These are phyloP conservation scores for Raddia guianensis DNA, from an alignment of 176 grass and related monocot genomes.

Conservation along the genomic window DNA sequence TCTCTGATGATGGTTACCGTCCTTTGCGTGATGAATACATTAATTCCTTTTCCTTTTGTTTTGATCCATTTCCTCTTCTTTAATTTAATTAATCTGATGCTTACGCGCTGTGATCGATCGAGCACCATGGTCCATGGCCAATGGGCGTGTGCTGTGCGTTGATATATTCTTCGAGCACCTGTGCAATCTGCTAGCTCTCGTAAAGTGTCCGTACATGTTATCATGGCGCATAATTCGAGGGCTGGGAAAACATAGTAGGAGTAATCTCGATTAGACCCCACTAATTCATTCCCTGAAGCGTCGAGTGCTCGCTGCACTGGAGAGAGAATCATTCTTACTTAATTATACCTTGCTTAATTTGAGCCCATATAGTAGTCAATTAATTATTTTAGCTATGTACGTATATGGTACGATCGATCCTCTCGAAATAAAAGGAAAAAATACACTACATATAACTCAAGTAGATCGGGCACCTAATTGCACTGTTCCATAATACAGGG, in stretches of 20 bases:
- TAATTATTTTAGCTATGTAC: neutral
- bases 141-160: neutral
- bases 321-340: slow-evolving; percentile 48
- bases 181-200: neutral
- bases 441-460: slow-evolving; percentile 6
- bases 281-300: slow-evolving; percentile 37
- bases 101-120: neutral
- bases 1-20: too few relatives aligned
- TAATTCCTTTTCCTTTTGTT: neutral
- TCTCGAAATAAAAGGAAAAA: neutral
- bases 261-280: slow-evolving; percentile 44
- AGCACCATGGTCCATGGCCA: neutral
- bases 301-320: slow-evolving; percentile 58
- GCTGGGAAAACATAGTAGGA: slow-evolving; percentile 23
- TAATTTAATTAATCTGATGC: too few relatives aligned
- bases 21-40: neutral
- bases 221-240: slow-evolving; percentile 45
- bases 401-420: neutral
- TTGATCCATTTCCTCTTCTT: neutral
- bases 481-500: slow-evolving; percentile 1
- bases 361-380: neutral
- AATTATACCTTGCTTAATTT: slow-evolving; percentile 30
- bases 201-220: slow-evolving; percentile 48
- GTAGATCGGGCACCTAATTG: slow-evolving; percentile 22
- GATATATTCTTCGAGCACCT: slow-evolving; percentile 20